Percentiles rank a stretch among this genome's conserved stretches.
Evolutionary conservation across 1,284 basidiomycete species (phyloP).

Genomic region (Ceratobasidium sp.): DNA sequence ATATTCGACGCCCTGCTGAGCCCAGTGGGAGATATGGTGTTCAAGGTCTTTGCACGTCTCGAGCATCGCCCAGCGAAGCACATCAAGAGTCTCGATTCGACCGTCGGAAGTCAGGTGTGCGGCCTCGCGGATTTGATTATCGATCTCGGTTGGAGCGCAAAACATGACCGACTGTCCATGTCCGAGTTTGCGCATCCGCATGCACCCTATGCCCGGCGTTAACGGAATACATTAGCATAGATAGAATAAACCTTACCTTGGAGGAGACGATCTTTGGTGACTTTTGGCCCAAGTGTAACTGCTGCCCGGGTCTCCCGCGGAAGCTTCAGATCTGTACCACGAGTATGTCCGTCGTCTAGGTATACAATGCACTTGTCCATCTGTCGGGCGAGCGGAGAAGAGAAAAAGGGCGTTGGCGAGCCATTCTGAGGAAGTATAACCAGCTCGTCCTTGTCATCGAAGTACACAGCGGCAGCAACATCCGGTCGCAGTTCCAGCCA

Average conservation of each 20-base stretch:
- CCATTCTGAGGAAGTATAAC: conserved; percentile 62
- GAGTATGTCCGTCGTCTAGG: conserved; percentile 70
- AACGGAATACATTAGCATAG: not conserved
- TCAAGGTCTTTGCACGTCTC: conserved; percentile 42
- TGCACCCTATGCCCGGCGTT: conserved; percentile 58
- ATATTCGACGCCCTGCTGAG: conserved; percentile 64
- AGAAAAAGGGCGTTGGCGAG: conserved; percentile 58
- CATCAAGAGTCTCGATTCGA: conserved; percentile 13
- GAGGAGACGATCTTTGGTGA: conserved; percentile 68
- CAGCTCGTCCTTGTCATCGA: conserved; percentile 63
- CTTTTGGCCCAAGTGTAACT: conserved; percentile 67
- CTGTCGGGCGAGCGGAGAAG: conserved; percentile 62
- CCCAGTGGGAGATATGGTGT: conserved; percentile 43
- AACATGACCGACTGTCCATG: conserved; percentile 66
- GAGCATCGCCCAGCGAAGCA: conserved; percentile 45
- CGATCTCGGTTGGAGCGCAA: conserved; percentile 65
- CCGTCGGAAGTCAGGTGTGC: not conserved
- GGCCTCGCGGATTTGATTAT: conserved; percentile 58
- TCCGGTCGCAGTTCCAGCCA: conserved; percentile 60
- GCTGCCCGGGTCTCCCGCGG: conserved; percentile 63
- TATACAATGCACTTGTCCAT: conserved; percentile 66
- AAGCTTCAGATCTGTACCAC: conserved; percentile 70
- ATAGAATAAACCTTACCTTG: conserved; percentile 61
- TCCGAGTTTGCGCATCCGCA: conserved; percentile 68
- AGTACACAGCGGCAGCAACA: conserved; percentile 64